Conservation (phyloP, 2,329 filamentous ascomycete species). For the Fusarium verticillioides region DNA sequence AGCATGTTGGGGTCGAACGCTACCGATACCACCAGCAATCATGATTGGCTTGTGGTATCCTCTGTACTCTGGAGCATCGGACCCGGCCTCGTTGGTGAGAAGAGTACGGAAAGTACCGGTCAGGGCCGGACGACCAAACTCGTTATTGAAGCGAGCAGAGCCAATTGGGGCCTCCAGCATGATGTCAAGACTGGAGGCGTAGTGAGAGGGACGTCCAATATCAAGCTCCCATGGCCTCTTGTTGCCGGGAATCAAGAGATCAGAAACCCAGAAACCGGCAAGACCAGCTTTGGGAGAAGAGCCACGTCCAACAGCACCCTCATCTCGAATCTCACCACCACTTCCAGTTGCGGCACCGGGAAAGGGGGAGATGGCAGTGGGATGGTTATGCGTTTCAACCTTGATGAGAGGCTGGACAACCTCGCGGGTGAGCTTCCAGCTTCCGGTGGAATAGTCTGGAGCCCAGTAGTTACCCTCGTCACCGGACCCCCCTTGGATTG, state of each 20-base stretch:
- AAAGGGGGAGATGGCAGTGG: slow-evolving; percentile 93
- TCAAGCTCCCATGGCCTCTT: slow-evolving; percentile 90
- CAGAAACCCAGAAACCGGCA: slow-evolving; percentile 93
- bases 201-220: slow-evolving; percentile 88
- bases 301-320: slow-evolving; percentile 92
- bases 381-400: slow-evolving; percentile 98
- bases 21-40: slow-evolving; percentile 96
- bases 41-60: slow-evolving; percentile 99
- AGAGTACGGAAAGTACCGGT: slow-evolving; percentile 93
- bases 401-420: slow-evolving; percentile 89
- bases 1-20: slow-evolving; percentile 89
- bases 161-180: slow-evolving; percentile 98
- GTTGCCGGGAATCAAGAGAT: slow-evolving; percentile 87
- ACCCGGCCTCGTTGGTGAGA: slow-evolving; percentile 67
- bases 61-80: slow-evolving; percentile 72
- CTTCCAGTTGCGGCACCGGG: slow-evolving; percentile 94
- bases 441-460: slow-evolving; percentile 84
- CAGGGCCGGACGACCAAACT: slow-evolving; percentile 91
- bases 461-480: slow-evolving; percentile 74
- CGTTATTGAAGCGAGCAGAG: slow-evolving; percentile 96
- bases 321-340: slow-evolving; percentile 94
- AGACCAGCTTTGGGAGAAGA: slow-evolving; percentile 94
- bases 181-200: slow-evolving; percentile 93
- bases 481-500: slow-evolving; percentile 47
- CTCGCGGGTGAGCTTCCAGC: slow-evolving; percentile 90